These are phyloP conservation scores for Cystofilobasidium bisporidii DNA, from an alignment of 768 basidiomycete species.

Conservation along the genomic window DNA sequence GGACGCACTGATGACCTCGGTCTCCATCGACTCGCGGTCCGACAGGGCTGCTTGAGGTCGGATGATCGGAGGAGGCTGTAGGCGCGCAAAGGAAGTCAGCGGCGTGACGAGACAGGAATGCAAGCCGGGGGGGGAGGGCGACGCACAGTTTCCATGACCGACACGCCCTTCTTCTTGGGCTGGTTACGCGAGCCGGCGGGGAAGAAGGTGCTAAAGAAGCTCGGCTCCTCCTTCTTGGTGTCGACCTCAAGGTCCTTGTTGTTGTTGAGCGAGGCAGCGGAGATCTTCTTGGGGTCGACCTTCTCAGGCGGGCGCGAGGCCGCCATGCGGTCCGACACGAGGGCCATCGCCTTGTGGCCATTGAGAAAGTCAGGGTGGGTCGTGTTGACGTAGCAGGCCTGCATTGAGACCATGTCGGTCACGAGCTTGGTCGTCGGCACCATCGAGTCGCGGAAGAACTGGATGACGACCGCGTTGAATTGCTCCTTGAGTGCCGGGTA, in stretches of 20 bases:
- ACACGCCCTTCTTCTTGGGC: slow-evolving; percentile 51
- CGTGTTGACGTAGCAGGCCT: slow-evolving; percentile 97
- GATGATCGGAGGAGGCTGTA: slow-evolving; percentile 76
- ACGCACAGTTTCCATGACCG: slow-evolving; percentile 53
- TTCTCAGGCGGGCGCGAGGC: slow-evolving; percentile 59
- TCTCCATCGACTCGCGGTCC: slow-evolving; percentile 95
- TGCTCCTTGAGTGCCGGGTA: slow-evolving; percentile 94
- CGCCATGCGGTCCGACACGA: slow-evolving; percentile 71
- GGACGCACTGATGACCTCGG: slow-evolving; percentile 92
- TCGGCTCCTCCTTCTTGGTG: slow-evolving; percentile 71
- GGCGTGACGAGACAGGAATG: neutral
- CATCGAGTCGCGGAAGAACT: slow-evolving; percentile 94
- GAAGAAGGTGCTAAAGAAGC: slow-evolving; percentile 96
- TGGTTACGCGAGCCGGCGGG: slow-evolving; percentile 53
- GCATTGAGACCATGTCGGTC: slow-evolving; percentile 90
- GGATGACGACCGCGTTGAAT: slow-evolving; percentile 90
- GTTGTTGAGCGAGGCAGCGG: slow-evolving; percentile 67
- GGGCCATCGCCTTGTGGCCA: slow-evolving; percentile 88
- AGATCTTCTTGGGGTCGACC: slow-evolving; percentile 64
- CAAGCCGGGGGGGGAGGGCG: neutral
- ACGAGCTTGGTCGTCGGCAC: slow-evolving; percentile 90
- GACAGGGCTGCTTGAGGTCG: slow-evolving; percentile 81
- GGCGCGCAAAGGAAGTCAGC: no score
- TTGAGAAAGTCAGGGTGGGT: slow-evolving; percentile 98
- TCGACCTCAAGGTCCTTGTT: slow-evolving; percentile 91